Base-by-base conservation (phyloP, 2,329 filamentous ascomycete genomes). In the Apiospora sp. region DNA sequence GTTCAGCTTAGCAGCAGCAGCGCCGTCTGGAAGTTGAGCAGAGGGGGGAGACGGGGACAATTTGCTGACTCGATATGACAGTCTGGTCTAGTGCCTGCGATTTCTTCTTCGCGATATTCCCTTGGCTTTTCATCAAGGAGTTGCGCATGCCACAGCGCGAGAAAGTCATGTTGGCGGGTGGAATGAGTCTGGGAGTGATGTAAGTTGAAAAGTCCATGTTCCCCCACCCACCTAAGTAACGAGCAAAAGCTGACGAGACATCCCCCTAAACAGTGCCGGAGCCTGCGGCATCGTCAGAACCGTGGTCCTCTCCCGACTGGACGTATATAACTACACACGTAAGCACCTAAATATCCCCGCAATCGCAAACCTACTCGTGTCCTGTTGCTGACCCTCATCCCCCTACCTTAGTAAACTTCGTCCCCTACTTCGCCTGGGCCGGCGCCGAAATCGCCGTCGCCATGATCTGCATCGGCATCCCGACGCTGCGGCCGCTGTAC, bases 81-180 rank as follows among this genome's bases (percentile, higher is more conserved):
- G 81, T 80, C 2, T 83, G 81, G 82, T 83, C 82, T 16, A 83
- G 81, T 69, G 75, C 76, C 24, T 81, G 79, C 70, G 78, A 77
- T 34, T 78, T 78, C 72, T 77, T 77, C 51, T 77, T 77, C 71
- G 74, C 79, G 44, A 73, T 78, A 13, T 77, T 76, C n/a, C 78
- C 78, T 41, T 80, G 78, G 78, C 24, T 80, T 14, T 79, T 80
- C 67, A 77, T 78, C 27, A 75, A 73, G 69, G 75, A 76, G 30
- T 73, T 80, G 24, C 75, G 68, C 5, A 79, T 80, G 75, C 75
- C 78, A 24, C 75, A 74, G 41, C 74, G 77, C 13, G 78, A 80
- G n/a, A 80, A 78, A 68, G 49, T 79, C n/a, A 76, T 78, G 75
- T 69, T 80, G 8, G 77, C 77, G 0, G 74, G 75, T 12, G 75